Conservation (phyloP, 495 filamentous ascomycete genomes). For the Xylaria nigripes region DNA sequence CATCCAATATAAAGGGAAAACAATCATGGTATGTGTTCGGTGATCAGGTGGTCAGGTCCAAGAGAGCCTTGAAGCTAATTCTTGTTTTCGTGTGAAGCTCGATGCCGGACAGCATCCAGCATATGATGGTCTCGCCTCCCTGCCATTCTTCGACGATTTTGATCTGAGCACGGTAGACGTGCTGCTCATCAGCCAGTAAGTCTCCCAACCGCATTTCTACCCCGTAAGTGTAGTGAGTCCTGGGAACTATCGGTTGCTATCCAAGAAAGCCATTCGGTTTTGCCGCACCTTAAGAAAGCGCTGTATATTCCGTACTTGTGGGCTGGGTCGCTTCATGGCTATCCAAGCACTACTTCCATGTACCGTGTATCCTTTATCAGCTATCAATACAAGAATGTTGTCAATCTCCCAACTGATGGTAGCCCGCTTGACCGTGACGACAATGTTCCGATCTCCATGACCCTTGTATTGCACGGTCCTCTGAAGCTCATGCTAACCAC, state of each 20-base stretch:
- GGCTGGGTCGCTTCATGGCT: conserved; percentile 3
- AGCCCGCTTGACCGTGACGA: conserved; percentile 15
- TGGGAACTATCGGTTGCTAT: conserved; percentile 17
- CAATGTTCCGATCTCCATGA: conserved; percentile 6
- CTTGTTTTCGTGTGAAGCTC: conserved; percentile 47
- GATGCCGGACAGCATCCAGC: conserved; percentile 95
- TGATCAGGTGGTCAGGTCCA: conserved; percentile 10
- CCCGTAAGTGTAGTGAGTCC: conserved; percentile 9
- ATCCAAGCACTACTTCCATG: conserved; percentile 11
- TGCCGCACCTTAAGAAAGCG: not conserved
- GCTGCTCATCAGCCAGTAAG: conserved; percentile 96
- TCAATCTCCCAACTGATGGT: conserved; percentile 17
- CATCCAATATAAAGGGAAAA: conserved; percentile 97
- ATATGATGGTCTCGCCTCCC: conserved; percentile 87
- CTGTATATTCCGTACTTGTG: not conserved
- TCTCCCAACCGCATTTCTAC: conserved; percentile 17
- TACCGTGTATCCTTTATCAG: conserved; percentile 22
- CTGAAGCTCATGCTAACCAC: conserved; percentile 23
- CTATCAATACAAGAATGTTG: conserved; percentile 27
- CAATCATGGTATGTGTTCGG: conserved; percentile 71
- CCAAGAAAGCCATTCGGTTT: conserved; percentile 1
- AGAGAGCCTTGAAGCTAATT: conserved; percentile 9
- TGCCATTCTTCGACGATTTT: conserved; percentile 98
- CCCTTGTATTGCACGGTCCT: conserved; percentile 3
- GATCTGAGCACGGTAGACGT: conserved; percentile 96